phyloP scores from a whole-genome alignment of 2,329 filamentous ascomycete species.

The Juglanconis oblonga region DNA sequence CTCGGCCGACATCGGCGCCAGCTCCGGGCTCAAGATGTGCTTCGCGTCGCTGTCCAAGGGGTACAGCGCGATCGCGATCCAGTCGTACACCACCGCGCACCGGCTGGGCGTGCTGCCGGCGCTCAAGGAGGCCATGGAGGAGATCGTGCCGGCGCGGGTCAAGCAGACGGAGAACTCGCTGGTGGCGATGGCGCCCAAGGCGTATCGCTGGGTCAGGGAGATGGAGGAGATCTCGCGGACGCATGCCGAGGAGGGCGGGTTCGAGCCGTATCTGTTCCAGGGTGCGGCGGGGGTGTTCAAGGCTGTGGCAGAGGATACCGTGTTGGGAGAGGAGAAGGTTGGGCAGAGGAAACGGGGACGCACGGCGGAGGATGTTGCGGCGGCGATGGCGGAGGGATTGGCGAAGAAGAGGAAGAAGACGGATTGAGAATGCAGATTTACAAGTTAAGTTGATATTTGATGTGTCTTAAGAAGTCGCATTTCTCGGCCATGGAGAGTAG shows the following conservation, averaged over 20 bases:
- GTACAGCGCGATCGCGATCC: slow-evolving; percentile 65
- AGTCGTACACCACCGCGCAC: slow-evolving; percentile 68
- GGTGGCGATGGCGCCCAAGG: slow-evolving; percentile 66
- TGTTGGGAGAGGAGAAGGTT: slow-evolving; percentile 43
- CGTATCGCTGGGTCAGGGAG: slow-evolving; percentile 74
- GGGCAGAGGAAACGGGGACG: slow-evolving; percentile 17
- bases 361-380: slow-evolving; percentile 51
- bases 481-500: not conserved
- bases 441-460: not conserved
- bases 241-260: slow-evolving; percentile 63
- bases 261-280: slow-evolving; percentile 52
- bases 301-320: slow-evolving; percentile 58
- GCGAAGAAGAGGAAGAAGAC: slow-evolving; percentile 23
- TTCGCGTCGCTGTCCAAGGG: slow-evolving; percentile 62
- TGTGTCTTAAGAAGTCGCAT: not conserved
- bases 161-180: slow-evolving; percentile 41
- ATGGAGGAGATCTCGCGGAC: slow-evolving; percentile 74
- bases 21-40: slow-evolving; percentile 64
- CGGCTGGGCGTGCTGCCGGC: slow-evolving; percentile 59
- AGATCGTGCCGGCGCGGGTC: slow-evolving; percentile 45
- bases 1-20: slow-evolving; percentile 47
- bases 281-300: slow-evolving; percentile 61
- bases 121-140: slow-evolving; percentile 53
- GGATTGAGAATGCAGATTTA: slow-evolving; percentile 9
- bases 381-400: slow-evolving; percentile 42